Base-by-base conservation (phyloP, 495 filamentous ascomycete species). In the Aspergillus biplanus region DNA sequence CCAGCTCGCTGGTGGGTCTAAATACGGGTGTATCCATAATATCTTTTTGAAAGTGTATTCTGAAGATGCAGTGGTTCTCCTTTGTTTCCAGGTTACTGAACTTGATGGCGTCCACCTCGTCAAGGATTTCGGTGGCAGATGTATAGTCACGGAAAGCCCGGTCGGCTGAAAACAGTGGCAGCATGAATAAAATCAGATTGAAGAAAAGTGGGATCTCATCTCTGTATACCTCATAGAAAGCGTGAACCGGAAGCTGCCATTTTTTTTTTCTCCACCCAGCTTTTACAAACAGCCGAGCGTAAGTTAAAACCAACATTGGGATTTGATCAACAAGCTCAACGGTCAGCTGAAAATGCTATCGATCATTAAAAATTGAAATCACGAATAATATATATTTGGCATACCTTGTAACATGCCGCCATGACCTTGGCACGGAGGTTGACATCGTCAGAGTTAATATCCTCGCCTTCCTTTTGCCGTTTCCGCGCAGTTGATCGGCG, bases 341-440 rank as follows among this genome's bases (percentile, higher is more conserved):
- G n/a, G 52, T 61, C 3, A 67, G 61, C 6, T 12, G 33, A 13
- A 67, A 67, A 58, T 67, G 21, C 65, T 67, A n/a, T n/a, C n/a
- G n/a, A n/a, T n/a, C n/a, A n/a, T n/a, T n/a, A n/a, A n/a, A n/a
- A n/a, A n/a, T n/a, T n/a, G n/a, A n/a, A n/a, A n/a, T n/a, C n/a
- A n/a, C n/a, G n/a, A n/a, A n/a, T n/a, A n/a, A n/a, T n/a, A n/a
- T n/a, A n/a, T n/a, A n/a, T n/a, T n/a, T n/a, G n/a, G n/a, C n/a
- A n/a, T n/a, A n/a, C n/a, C n/a, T n/a, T n/a, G n/a, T n/a, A n/a
- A n/a, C n/a, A n/a, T n/a, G n/a, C n/a, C n/a, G n/a, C n/a, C n/a
- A n/a, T n/a, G n/a, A n/a, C n/a, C n/a, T n/a, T n/a, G n/a, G n/a
- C n/a, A n/a, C n/a, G n/a, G n/a, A n/a, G n/a, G n/a, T n/a, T n/a